A percentile compares a stretch with the other conserved stretches of the same genome.
Conservation (phyloP, 148 eudicot species). For the Suaeda aralocaspica region DNA sequence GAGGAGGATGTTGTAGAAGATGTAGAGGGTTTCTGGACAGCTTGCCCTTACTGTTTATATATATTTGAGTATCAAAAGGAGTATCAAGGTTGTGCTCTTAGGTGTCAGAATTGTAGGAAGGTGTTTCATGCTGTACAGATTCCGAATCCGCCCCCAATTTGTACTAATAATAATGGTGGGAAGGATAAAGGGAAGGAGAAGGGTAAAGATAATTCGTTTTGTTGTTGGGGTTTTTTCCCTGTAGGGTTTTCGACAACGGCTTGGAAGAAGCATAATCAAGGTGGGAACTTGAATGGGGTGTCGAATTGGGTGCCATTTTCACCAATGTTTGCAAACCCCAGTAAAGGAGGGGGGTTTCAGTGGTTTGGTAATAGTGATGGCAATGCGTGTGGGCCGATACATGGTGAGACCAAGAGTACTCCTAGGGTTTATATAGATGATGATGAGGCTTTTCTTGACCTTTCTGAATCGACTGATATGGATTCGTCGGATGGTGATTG, state of each 20-base stretch:
- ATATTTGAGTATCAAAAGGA: conserved; percentile 61
- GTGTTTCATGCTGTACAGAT: conserved; percentile 70
- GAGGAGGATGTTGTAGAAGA: conserved; percentile 12
- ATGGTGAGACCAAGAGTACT: conserved; percentile 12
- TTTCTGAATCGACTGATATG: conserved; percentile 49
- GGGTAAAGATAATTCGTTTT: conserved; percentile 44
- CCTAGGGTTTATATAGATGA: conserved; percentile 53
- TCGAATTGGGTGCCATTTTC: conserved; percentile 76
- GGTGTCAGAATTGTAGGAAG: conserved; percentile 78
- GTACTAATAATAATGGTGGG: neutral
- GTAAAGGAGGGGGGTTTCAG: conserved; percentile 25
- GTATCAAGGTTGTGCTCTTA: conserved; percentile 58
- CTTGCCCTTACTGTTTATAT: conserved; percentile 79
- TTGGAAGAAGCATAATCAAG: conserved; percentile 46
- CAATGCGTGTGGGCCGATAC: conserved; percentile 21
- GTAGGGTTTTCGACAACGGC: conserved; percentile 59
- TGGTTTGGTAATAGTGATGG: conserved; percentile 25
- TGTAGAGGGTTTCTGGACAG: conserved; percentile 63
- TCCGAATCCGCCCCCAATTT: conserved; percentile 52
- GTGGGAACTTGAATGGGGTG: conserved; percentile 28
- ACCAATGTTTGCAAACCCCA: conserved; percentile 54
- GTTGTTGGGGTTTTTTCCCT: conserved; percentile 87
- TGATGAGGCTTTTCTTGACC: conserved; percentile 38
- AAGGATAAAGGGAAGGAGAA: neutral
- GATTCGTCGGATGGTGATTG: conserved; percentile 62